Base-by-base conservation (phyloP, 179 eudicot genomes). In the Silene noctiflora region DNA sequence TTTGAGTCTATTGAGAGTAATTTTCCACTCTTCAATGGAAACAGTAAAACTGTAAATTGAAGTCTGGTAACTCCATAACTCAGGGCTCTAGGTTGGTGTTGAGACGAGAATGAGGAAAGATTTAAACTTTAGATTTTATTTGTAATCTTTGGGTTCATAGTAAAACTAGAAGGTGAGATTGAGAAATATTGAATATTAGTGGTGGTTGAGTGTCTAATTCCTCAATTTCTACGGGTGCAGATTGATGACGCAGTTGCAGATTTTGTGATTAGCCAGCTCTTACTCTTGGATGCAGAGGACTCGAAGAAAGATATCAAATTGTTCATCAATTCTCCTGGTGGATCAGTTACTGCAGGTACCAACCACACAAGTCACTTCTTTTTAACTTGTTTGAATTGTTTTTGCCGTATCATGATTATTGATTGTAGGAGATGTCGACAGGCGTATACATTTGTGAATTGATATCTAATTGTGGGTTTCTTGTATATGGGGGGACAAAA, bases 241-340 rank as follows among this genome's bases (percentile, higher is more conserved):
- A 84, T 95, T 46, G 96, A 95, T 79, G 95, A 89, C 71, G 78
- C 84, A 62, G 81, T 90, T 16, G 97, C 99, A 33, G 99, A 95
- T 85, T 95, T 92, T 78, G 81, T 92, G 78, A 87, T 95, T 42
- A 89, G 88, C 76, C 97, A 95, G 86, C 91, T 95, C 55, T 83
- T 95, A 61, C 82, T 91, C 73, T 88, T 95, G 78, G 97, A 95
- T 79, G 96, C 99, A 0, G 97, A 95, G 79, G 96, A 95, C 76
- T 67, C 84, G 4, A 85, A 76, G 64, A 94, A 87, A 66, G 99
- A 95, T 77, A 95, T 95, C 70, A 87, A 82, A 79, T 39, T 92
- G 84, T 85, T 92, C 83, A 95, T 94, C 53, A 89, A 92, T 83
- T 92, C 96, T 48, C 93, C 98, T 33, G 98, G 97, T 80, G 98